Evolutionary conservation across 192 early-diverging fungal genomes (phyloP), one percentile per base, ranked within the genome.

Genomic region (Coemansia sp.): DNA sequence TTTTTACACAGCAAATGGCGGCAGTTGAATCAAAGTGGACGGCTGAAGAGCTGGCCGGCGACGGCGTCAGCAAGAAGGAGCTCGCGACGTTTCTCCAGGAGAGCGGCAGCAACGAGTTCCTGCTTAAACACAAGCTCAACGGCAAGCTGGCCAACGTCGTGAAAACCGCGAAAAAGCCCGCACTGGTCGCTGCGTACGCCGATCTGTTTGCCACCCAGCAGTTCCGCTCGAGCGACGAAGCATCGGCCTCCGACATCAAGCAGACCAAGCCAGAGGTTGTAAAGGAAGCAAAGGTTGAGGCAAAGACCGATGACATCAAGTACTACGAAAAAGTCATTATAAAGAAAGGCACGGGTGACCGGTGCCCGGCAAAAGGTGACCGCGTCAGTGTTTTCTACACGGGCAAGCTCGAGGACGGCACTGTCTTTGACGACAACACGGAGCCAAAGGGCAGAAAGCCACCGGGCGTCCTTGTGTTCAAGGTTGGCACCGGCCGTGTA

Each of bases 401-500:
- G 7, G 90, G 90, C 9, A 75, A 56, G 59, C 75, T 91, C 60
- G 82, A 86, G 48, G 80, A 90, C 58, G 90, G 90, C 32, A 83
- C 72, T 22, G 74, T 88, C 12, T 90, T 90, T 60, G 88, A 90
- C 62, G 81, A 80, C 35, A 91, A 90, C 65, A 73, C 77, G 19
- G 61, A 63, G 25, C 63, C 68, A 40, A 73, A 69, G 61, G 77
- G 76, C 38, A 80, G 85, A 63, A 90, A 88, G 83, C 83, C 86
- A 56, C 73, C 77, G n/a, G 61, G 69, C 28, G 87, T 89, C 3
- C 74, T 94, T 29, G 73, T 81, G 29, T 92, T 92, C 78, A 89
- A 84, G 66, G 75, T 98, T 66, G 96, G 96, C 62, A 91, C 91
- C n/a, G 92, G 92, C n/a, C 89, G 84, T 46, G 95, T 98, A 58